Evolutionary conservation across 306 rosid species (phyloP).

Genomic region (Medicago arabica): DNA sequence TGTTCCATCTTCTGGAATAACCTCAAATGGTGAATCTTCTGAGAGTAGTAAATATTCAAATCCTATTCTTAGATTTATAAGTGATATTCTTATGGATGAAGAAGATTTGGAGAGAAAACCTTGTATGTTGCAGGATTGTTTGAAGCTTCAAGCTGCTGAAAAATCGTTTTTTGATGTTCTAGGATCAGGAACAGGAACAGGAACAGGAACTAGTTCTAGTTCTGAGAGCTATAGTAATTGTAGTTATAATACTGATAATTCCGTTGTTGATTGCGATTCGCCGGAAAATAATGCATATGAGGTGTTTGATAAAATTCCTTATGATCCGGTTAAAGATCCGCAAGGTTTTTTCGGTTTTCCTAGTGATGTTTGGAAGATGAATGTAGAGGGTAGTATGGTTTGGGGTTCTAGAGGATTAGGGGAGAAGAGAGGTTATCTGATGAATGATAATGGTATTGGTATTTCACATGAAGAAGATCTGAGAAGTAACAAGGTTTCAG

Average conservation of each 20-base stretch:
- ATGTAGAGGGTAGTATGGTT: slow-evolving; percentile 1
- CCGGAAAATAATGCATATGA: slow-evolving; percentile 3
- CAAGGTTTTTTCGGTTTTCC: slow-evolving; percentile 17
- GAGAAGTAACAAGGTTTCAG: slow-evolving; percentile 59
- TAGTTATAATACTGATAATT: slow-evolving; percentile 51
- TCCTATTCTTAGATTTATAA: slow-evolving; percentile 65
- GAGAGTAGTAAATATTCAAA: slow-evolving; percentile 67
- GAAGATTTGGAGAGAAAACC: slow-evolving; percentile 80
- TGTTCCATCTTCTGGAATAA: slow-evolving; percentile 39
- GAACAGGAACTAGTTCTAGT: slow-evolving; percentile 20
- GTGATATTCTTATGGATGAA: slow-evolving; percentile 79
- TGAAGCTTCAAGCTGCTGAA: slow-evolving; percentile 78
- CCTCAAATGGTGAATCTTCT: slow-evolving; percentile 46
- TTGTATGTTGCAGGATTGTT: slow-evolving; percentile 78
- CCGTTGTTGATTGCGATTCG: slow-evolving; percentile 22
- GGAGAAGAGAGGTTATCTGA: slow-evolving; percentile 49
- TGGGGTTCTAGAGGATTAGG: slow-evolving; percentile 28
- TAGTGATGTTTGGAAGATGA: slow-evolving; percentile 30
- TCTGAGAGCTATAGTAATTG: slow-evolving; percentile 44
- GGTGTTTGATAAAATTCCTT: slow-evolving; percentile 25
- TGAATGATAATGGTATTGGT: slow-evolving; percentile 39
- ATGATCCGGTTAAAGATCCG: slow-evolving; percentile 39
- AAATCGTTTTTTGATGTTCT: slow-evolving; percentile 83
- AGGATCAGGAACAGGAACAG: slow-evolving; percentile 24
- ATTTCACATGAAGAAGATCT: slow-evolving; percentile 42